Percentiles rank a stretch among this genome's conserved stretches.
Conservation (phyloP, 2,329 filamentous ascomycete species). For the Aureobasidium subglaciale region DNA sequence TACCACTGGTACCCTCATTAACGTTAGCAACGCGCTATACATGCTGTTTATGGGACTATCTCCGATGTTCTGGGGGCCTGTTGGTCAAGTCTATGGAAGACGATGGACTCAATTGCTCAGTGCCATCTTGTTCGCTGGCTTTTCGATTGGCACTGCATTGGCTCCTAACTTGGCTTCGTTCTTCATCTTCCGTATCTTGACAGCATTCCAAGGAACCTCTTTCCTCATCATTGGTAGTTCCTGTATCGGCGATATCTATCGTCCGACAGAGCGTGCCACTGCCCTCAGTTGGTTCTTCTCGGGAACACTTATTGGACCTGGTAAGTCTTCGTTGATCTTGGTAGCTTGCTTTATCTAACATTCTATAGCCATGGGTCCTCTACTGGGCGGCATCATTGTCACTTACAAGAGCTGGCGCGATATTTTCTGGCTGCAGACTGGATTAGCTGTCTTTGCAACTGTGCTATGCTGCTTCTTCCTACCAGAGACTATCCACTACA, state of each 20-base stretch:
- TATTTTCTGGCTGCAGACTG: slow-evolving; percentile 73
- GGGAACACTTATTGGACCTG: slow-evolving; percentile 63
- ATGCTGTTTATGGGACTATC: slow-evolving; percentile 66
- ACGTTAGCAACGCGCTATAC: slow-evolving; percentile 68
- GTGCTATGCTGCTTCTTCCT: slow-evolving; percentile 58
- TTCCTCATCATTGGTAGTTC: slow-evolving; percentile 67
- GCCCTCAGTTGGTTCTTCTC: slow-evolving; percentile 67
- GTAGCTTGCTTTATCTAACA: not conserved
- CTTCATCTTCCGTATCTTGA: slow-evolving; percentile 66
- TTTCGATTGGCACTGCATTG: slow-evolving; percentile 65
- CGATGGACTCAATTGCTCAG: slow-evolving; percentile 50
- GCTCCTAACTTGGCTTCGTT: slow-evolving; percentile 64
- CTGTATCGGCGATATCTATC: slow-evolving; percentile 55
- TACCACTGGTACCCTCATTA: slow-evolving; percentile 63
- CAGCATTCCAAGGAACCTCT: slow-evolving; percentile 67
- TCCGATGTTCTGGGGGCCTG: slow-evolving; percentile 64
- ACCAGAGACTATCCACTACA: slow-evolving; percentile 65
- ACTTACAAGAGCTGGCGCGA: slow-evolving; percentile 66
- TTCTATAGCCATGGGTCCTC: slow-evolving; percentile 52
- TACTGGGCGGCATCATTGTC: slow-evolving; percentile 69
- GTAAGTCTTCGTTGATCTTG: not conserved
- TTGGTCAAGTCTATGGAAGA: slow-evolving; percentile 46
- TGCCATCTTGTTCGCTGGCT: slow-evolving; percentile 56
- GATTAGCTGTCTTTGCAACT: slow-evolving; percentile 54
- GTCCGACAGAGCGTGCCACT: slow-evolving; percentile 58